These are phyloP conservation scores for Neurospora sp. DNA, from an alignment of 495 filamentous ascomycete genomes.

Conservation along the genomic window DNA sequence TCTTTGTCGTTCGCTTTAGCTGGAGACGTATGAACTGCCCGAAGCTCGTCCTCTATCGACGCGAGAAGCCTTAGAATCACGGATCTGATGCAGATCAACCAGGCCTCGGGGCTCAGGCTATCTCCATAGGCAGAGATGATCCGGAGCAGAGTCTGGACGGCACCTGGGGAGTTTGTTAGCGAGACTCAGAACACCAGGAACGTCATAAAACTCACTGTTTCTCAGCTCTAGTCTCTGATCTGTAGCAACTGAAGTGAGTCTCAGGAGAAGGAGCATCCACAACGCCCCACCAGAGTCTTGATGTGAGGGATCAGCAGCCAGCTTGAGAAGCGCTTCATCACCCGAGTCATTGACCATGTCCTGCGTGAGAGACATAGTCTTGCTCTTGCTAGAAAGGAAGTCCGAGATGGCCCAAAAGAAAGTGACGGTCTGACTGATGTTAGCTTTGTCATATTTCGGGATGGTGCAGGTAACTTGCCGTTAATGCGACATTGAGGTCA, in stretches of 20 bases:
- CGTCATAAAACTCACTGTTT: conserved; percentile 48
- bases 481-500: conserved; percentile 92
- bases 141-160: conserved; percentile 79
- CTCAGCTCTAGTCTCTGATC: conserved; percentile 77
- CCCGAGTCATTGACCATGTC: conserved; percentile 41
- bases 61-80: conserved; percentile 69
- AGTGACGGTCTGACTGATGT: conserved; percentile 57
- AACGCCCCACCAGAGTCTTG: conserved; percentile 51
- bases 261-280: conserved; percentile 76
- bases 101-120: conserved; percentile 64
- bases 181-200: not conserved
- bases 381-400: conserved; percentile 51
- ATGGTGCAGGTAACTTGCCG: conserved; percentile 36
- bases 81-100: conserved; percentile 71
- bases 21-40: conserved; percentile 12
- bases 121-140: conserved; percentile 90
- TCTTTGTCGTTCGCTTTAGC: conserved; percentile 30
- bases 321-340: conserved; percentile 37
- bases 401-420: conserved; percentile 95
- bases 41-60: conserved; percentile 41
- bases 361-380: conserved; percentile 36
- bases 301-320: conserved; percentile 40
- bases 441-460: conserved; percentile 2
- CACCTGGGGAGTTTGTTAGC: conserved; percentile 32
- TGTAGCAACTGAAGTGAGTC: conserved; percentile 64